Conservation (phyloP, 352 stramenopile genomes). For the Phytophthora aleatoria region DNA sequence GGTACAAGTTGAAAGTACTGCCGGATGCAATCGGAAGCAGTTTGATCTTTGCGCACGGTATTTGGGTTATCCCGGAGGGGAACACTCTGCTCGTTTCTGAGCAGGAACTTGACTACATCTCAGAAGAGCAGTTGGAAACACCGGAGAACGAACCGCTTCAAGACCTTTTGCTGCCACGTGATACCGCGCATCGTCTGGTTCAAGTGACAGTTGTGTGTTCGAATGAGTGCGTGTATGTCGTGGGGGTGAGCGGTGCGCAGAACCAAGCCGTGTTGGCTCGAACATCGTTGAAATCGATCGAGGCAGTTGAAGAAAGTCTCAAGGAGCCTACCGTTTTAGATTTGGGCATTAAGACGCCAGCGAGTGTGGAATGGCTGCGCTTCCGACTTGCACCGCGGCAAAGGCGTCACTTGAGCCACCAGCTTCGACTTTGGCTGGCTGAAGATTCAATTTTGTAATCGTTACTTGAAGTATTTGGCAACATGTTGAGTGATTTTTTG, state of each 20-base stretch:
- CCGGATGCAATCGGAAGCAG: slow-evolving; percentile 46
- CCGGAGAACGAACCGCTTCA: slow-evolving; percentile 35
- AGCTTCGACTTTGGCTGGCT: slow-evolving; percentile 58
- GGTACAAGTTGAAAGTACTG: slow-evolving; percentile 82
- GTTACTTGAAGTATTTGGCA: neutral
- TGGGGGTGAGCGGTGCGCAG: slow-evolving; percentile 46
- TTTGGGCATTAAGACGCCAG: slow-evolving; percentile 47
- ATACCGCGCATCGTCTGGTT: slow-evolving; percentile 35
- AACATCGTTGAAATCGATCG: slow-evolving; percentile 50
- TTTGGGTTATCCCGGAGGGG: slow-evolving; percentile 53
- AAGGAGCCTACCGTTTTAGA: slow-evolving; percentile 66
- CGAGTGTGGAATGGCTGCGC: slow-evolving; percentile 54
- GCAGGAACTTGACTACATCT: slow-evolving; percentile 36
- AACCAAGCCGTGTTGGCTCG: slow-evolving; percentile 53
- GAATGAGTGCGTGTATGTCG: slow-evolving; percentile 54
- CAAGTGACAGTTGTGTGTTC: slow-evolving; percentile 59
- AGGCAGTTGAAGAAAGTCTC: slow-evolving; percentile 75
- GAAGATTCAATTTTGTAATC: slow-evolving; percentile 30
- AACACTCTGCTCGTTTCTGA: slow-evolving; percentile 25
- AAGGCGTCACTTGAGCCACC: slow-evolving; percentile 65
- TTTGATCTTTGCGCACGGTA: slow-evolving; percentile 67
- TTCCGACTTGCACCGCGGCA: slow-evolving; percentile 60
- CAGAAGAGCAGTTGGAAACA: slow-evolving; percentile 20
- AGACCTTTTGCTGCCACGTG: slow-evolving; percentile 38
- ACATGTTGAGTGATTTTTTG: slow-evolving; percentile 4